Base-by-base conservation (phyloP, 495 filamentous ascomycete species). In the Podospora fimiseda region DNA sequence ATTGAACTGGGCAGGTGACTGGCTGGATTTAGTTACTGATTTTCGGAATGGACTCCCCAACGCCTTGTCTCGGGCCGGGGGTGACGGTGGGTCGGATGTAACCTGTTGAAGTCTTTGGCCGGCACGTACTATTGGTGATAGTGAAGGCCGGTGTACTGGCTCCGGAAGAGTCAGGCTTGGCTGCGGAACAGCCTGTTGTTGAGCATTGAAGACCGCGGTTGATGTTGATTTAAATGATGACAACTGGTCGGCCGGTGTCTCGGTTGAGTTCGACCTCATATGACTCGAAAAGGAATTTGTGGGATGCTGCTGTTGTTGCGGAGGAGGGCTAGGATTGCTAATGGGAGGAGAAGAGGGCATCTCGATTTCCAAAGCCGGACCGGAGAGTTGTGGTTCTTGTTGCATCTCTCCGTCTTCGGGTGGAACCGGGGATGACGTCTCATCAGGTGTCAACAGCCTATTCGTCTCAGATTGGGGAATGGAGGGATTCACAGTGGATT, bases 1-100 rank as follows among this genome's bases (percentile, higher is more conserved):
- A 7, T 54, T 41, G 16, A 50, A 21, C 5, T 22, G 57, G 7
- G 52, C 58, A 4, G 64, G 67, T 2, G 67, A 70, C 38, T 63
- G 56, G 48, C 58, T 66, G 14, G 58, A 60, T 38, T 59, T 69
- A 18, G 60, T 46, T 9, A 57, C 59, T 3, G 74, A 70, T 18
- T 76, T 70, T 24, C 71, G 72, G 51, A 81, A 81, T 6, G 78
- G 78, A 43, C 78, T 80, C 9, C 75, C 63, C 8, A 81, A 61
- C 7, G 52, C 67, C 50, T 57, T 78, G 63, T 46, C 75, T 61
- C 40, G 48, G 51, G 60, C 71, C 52, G 54, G 63, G 7, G 78
- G 75, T 0, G 77, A 77, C 7, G 76, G 71, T 45, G 69, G 69
- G 49, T 79, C 76, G 3, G 76, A 76, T 38, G 77, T 72, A 15